phyloP scores from a whole-genome alignment of 2,329 filamentous ascomycete species.

The Neophaeococcomyces mojaviensis region DNA sequence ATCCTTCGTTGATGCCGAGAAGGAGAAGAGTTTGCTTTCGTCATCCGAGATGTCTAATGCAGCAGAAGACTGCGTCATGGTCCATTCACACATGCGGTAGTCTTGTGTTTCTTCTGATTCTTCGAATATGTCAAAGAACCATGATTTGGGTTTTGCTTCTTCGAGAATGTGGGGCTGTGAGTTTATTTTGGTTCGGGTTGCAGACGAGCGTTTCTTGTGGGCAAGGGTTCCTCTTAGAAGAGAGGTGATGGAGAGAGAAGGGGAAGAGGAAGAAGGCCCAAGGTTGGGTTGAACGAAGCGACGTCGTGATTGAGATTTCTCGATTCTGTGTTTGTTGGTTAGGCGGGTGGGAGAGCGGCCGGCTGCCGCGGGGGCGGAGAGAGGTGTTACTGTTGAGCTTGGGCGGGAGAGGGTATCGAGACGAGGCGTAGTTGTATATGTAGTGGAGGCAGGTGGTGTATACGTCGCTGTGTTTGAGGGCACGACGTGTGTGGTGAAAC shows the following conservation, averaged over 20 bases:
- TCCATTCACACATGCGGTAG: conserved; percentile 57
- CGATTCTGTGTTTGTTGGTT: neutral
- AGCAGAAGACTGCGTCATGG: conserved; percentile 79
- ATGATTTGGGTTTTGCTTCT: conserved; percentile 52
- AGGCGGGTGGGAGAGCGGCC: conserved; percentile 69
- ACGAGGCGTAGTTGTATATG: conserved; percentile 16
- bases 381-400: conserved; percentile 36
- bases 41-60: conserved; percentile 79
- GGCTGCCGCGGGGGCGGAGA: conserved; percentile 60
- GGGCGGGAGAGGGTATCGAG: conserved; percentile 25
- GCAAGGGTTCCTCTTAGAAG: conserved; percentile 69
- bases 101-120: conserved; percentile 86
- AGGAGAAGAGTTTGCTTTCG: conserved; percentile 51
- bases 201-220: conserved; percentile 11
- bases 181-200: conserved; percentile 8
- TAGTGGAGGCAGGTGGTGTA: conserved; percentile 6
- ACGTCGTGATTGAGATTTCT: conserved; percentile 45
- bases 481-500: conserved; percentile 35
- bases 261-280: conserved; percentile 40
- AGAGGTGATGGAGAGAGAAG: conserved; percentile 77
- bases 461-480: conserved; percentile 18
- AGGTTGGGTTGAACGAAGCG: conserved; percentile 66
- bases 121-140: conserved; percentile 93
- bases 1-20: neutral
- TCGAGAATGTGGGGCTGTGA: conserved; percentile 46